phyloP scores from a whole-genome alignment of 129 eudicot species.

The Centrapalus pauciflorus region DNA sequence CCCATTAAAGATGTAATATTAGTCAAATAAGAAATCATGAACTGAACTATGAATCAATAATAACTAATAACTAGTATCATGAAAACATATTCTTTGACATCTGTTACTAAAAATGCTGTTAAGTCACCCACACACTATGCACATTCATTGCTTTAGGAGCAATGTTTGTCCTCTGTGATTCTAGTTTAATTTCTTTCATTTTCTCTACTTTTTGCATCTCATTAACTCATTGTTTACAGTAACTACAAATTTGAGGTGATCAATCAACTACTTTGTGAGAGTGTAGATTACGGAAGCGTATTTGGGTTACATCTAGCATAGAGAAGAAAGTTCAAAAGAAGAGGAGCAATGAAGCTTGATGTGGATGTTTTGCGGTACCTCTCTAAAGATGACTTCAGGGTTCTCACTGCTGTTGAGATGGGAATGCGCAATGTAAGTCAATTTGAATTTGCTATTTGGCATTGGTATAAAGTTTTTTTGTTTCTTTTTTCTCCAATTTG shows the following conservation, averaged over 20 bases:
- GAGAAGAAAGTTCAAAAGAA: constrained; percentile 5
- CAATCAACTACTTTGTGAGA: background rate
- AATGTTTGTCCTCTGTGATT: too few relatives aligned
- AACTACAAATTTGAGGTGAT: background rate
- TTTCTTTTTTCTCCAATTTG: background rate
- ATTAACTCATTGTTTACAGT: background rate
- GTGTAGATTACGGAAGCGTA: too few relatives aligned
- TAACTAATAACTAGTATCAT: too few relatives aligned
- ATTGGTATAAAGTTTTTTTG: background rate
- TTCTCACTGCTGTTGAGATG: constrained; percentile 96
- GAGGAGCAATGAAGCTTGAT: constrained; percentile 70
- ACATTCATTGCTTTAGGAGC: too few relatives aligned
- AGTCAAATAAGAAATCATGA: too few relatives aligned
- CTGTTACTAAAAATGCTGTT: too few relatives aligned
- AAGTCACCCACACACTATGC: too few relatives aligned
- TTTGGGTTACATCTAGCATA: background rate
- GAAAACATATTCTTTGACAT: too few relatives aligned
- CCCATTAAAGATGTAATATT: too few relatives aligned
- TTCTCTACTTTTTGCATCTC: background rate
- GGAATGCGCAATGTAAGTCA: constrained; percentile 85
- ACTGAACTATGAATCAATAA: too few relatives aligned
- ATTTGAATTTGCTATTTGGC: background rate
- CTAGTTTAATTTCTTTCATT: too few relatives aligned
- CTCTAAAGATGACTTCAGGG: constrained; percentile 90
- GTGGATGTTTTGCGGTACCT: constrained; percentile 80